phyloP scores from a whole-genome alignment of 495 filamentous ascomycete species.

The Neurospora discreta region DNA sequence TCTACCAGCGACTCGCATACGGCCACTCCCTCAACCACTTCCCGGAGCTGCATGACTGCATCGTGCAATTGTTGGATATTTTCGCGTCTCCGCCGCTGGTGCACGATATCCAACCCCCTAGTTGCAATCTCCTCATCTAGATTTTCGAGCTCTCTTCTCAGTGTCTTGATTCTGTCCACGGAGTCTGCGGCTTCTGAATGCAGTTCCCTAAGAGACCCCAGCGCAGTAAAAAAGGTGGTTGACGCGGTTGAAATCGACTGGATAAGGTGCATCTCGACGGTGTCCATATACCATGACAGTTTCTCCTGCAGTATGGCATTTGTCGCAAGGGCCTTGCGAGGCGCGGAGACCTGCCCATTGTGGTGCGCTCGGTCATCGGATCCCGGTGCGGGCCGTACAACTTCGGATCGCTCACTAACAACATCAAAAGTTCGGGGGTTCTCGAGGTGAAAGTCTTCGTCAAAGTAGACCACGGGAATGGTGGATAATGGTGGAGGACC shows the following conservation, averaged over 20 bases:
- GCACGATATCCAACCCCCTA: constrained; percentile 75
- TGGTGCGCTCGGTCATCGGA: constrained; percentile 42
- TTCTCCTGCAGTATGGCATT: constrained; percentile 99
- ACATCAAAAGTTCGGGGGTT: constrained; percentile 96
- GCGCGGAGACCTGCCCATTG: constrained; percentile 53
- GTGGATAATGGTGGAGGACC: constrained; percentile 79
- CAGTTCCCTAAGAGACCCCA: constrained; percentile 81
- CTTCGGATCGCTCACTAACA: constrained; percentile 90
- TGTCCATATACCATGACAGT: constrained; percentile 99
- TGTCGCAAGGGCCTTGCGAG: constrained; percentile 81
- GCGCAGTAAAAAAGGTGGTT: constrained; percentile 89
- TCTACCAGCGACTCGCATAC: constrained; percentile 75
- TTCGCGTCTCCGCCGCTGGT: constrained; percentile 66
- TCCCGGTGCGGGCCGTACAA: constrained; percentile 57
- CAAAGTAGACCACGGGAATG: constrained; percentile 88
- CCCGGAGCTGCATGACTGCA: constrained; percentile 70
- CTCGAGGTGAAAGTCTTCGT: constrained; percentile 88
- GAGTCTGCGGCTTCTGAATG: constrained; percentile 89
- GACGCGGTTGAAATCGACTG: constrained; percentile 92
- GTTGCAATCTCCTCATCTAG: constrained; percentile 83
- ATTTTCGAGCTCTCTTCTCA: constrained; percentile 66
- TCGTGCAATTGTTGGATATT: constrained; percentile 76
- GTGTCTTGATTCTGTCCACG: constrained; percentile 69
- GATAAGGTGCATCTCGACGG: constrained; percentile 93
- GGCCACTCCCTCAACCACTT: constrained; percentile 63